Evolutionary conservation across 2,329 filamentous ascomycete genomes (phyloP).

Genomic region (Aspergillus phoenicis): DNA sequence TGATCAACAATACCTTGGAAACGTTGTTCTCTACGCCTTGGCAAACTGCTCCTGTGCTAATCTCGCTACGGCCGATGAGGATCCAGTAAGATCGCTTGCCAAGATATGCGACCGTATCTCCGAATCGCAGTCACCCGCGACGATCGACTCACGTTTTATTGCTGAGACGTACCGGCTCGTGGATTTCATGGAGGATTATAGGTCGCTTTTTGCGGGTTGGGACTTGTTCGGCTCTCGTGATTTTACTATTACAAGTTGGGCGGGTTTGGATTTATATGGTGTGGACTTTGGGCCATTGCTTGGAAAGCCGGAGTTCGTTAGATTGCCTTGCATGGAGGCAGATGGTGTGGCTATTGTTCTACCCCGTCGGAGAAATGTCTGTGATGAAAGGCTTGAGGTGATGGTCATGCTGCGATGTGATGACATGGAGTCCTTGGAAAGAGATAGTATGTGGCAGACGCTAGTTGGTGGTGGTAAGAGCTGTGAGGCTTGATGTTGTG

Average conservation of each 20-base stretch:
- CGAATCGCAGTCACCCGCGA: not conserved
- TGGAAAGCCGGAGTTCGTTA: conserved; percentile 9
- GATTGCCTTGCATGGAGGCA: conserved; percentile 15
- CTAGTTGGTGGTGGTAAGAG: too few species aligned
- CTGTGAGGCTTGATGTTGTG: too few species aligned
- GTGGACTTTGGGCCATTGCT: conserved; percentile 14
- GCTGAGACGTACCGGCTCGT: conserved; percentile 12
- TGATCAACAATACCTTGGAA: not conserved
- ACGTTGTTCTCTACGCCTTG: conserved; percentile 9
- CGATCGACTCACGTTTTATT: conserved; percentile 1
- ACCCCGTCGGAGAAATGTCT: not conserved
- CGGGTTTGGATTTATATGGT: conserved; percentile 9
- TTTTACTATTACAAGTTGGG: conserved; percentile 19
- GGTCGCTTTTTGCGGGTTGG: conserved; percentile 14
- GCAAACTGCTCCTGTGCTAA: not conserved
- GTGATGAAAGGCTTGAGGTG: not conserved
- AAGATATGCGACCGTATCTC: conserved; percentile 6
- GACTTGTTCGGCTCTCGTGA: conserved; percentile 18
- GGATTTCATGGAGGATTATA: not conserved
- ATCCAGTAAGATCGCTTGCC: not conserved
- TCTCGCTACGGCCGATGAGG: not conserved
- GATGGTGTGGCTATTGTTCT: conserved; percentile 8
- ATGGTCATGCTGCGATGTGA: conserved; percentile 8
- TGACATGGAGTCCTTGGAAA: conserved; percentile 7
- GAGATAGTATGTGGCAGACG: conserved; percentile 5